A percentile compares a stretch with the other conserved stretches of the same genome.
phyloP scores from a whole-genome alignment of 768 basidiomycete genomes.

The Boletus sp. region DNA sequence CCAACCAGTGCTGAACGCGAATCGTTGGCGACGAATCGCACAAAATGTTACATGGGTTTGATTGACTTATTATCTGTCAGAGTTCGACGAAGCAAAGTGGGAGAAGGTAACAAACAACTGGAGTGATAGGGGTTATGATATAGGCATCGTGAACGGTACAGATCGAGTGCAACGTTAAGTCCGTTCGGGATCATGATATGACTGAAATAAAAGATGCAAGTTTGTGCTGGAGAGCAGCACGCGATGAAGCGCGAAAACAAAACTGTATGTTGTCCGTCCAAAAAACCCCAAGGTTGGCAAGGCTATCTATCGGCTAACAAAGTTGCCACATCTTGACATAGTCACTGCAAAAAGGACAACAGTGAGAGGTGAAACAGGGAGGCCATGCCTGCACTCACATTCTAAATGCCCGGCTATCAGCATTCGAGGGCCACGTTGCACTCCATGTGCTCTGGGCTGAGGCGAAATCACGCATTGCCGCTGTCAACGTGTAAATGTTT shows the following conservation, averaged over 20 bases:
- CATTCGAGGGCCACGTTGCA: conserved; percentile 66
- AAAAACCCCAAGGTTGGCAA: not conserved
- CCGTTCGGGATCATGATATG: not conserved
- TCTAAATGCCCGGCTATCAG: conserved; percentile 62
- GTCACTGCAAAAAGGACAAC: conserved; percentile 13
- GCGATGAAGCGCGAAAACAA: not conserved
- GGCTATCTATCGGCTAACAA: conserved; percentile 10
- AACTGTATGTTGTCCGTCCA: not conserved
- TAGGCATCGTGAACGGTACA: not conserved
- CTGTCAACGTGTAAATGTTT: conserved; percentile 12
- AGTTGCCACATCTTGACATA: conserved; percentile 36
- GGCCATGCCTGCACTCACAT: conserved; percentile 40
- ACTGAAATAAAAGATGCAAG: not conserved
- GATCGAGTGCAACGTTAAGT: not conserved
- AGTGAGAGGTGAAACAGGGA: not conserved
- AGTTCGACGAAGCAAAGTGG: not conserved
- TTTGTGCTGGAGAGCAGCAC: not conserved
- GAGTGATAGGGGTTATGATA: not conserved
- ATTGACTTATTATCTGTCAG: not conserved
- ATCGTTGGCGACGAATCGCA: not conserved
- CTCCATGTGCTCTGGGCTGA: conserved; percentile 61
- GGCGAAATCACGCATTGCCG: conserved; percentile 74
- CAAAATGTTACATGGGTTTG: not conserved
- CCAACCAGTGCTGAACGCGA: not conserved
- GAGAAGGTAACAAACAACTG: not conserved